Conservation (phyloP, 1,284 basidiomycete genomes). For the Pseudozyma pruni region DNA sequence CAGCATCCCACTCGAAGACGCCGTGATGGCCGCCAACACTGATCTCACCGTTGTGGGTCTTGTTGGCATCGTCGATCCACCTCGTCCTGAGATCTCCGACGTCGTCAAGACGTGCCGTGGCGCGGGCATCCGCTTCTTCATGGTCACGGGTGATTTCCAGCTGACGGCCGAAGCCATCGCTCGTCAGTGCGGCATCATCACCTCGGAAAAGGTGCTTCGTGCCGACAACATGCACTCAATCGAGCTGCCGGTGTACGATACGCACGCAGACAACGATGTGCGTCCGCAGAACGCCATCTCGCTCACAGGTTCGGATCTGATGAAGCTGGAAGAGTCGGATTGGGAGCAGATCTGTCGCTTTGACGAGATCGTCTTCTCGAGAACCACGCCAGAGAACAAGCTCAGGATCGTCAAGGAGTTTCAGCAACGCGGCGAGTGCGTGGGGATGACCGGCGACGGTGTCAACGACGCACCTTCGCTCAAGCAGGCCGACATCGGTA, state of each 20-base stretch:
- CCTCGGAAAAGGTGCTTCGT: conserved; percentile 65
- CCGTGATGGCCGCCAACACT: conserved; percentile 57
- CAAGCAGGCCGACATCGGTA: conserved; percentile 70
- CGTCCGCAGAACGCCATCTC: conserved; percentile 27
- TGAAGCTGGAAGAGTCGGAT: conserved; percentile 26
- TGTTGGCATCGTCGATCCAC: conserved; percentile 76
- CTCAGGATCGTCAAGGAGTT: conserved; percentile 76
- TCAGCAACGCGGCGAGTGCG: conserved; percentile 72
- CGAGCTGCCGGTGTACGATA: conserved; percentile 20
- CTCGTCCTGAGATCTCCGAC: conserved; percentile 74
- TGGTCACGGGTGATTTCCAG: conserved; percentile 77
- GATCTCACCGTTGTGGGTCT: conserved; percentile 75
- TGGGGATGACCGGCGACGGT: conserved; percentile 76
- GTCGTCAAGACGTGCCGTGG: conserved; percentile 72
- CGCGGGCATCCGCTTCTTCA: conserved; percentile 76
- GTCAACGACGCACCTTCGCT: conserved; percentile 75
- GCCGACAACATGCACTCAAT: conserved; percentile 67
- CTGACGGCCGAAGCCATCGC: conserved; percentile 74
- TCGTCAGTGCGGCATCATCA: conserved; percentile 74
- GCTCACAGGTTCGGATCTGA: conserved; percentile 27
- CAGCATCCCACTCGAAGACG: conserved; percentile 68
- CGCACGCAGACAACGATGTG: conserved; percentile 43
- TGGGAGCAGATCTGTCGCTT: conserved; percentile 74
- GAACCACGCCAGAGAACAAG: conserved; percentile 78
- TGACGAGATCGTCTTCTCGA: conserved; percentile 78